A percentile compares a stretch with the other conserved stretches of the same genome.
Conservation (phyloP, 495 filamentous ascomycete species). For the Aspergillus taichungensis region DNA sequence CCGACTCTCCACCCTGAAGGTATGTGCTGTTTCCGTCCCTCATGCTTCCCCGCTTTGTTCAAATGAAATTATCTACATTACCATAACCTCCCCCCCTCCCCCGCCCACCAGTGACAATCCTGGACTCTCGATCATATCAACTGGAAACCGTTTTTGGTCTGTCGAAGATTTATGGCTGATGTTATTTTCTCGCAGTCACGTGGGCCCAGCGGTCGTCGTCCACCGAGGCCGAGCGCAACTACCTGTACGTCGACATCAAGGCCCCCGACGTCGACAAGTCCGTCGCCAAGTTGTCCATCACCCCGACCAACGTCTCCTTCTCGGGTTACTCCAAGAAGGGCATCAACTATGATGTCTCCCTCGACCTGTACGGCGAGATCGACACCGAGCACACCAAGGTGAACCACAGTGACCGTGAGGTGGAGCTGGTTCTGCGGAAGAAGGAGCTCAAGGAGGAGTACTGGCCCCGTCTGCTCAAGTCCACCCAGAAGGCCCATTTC, state of each 20-base stretch:
- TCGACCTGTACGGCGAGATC: slow-evolving; percentile 91
- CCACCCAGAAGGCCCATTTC: slow-evolving; percentile 82
- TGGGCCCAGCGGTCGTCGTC: slow-evolving; percentile 94
- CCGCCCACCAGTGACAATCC: too few relatives aligned
- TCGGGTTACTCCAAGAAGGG: slow-evolving; percentile 75
- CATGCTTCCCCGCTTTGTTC: slow-evolving; percentile 28
- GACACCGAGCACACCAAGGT: slow-evolving; percentile 71
- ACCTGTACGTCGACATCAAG: slow-evolving; percentile 83
- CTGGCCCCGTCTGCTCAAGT: slow-evolving; percentile 93
- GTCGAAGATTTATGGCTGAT: too few relatives aligned
- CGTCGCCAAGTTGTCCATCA: slow-evolving; percentile 69
- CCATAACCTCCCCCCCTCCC: background rate
- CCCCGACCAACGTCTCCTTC: slow-evolving; percentile 70
- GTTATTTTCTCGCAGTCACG: slow-evolving; percentile 54
- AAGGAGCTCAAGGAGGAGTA: slow-evolving; percentile 86
- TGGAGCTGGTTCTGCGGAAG: slow-evolving; percentile 89
- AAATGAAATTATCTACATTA: background rate
- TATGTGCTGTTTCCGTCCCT: slow-evolving; percentile 21
- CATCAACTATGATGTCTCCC: slow-evolving; percentile 69
- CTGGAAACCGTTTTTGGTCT: too few relatives aligned
- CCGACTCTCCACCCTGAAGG: slow-evolving; percentile 31
- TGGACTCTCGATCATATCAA: too few relatives aligned
- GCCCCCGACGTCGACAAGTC: slow-evolving; percentile 66
- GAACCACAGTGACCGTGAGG: slow-evolving; percentile 72
- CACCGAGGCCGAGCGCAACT: slow-evolving; percentile 74